Evolutionary conservation across 2,329 filamentous ascomycete genomes (phyloP).

Genomic region (Arthroderma sp.): DNA sequence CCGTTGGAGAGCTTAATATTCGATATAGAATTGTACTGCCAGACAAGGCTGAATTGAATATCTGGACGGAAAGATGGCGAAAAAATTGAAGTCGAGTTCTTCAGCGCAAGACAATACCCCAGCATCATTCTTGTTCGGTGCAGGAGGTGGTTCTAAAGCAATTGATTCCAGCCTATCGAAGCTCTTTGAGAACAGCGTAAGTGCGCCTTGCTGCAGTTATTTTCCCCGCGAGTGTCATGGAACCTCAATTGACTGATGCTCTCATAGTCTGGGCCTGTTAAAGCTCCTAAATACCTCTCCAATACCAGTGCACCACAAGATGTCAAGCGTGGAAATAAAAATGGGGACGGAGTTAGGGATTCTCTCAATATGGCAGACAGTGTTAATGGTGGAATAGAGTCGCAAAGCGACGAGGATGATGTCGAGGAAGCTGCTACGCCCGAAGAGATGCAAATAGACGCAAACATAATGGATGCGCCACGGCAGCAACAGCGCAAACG

Average conservation of each 20-base stretch:
- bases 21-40: too few species aligned
- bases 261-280: constrained; percentile 27
- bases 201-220: constrained; percentile 19
- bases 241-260: background rate
- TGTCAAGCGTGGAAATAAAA: constrained; percentile 16
- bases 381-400: constrained; percentile 28
- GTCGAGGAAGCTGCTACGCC: constrained; percentile 35
- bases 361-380: constrained; percentile 18
- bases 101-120: too few species aligned
- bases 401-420: constrained; percentile 35
- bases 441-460: constrained; percentile 32
- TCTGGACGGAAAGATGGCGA: too few species aligned
- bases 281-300: constrained; percentile 17
- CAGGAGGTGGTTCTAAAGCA: constrained; percentile 41
- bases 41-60: too few species aligned
- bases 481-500: constrained; percentile 33
- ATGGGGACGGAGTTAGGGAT: constrained; percentile 20
- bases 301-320: background rate
- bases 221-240: background rate
- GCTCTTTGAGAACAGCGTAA: constrained; percentile 60
- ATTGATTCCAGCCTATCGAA: constrained; percentile 58
- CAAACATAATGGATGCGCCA: constrained; percentile 27
- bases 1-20: too few species aligned
- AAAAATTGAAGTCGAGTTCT: too few species aligned
- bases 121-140: too few species aligned